These are phyloP conservation scores for Metschnikowia continentalis DNA, from an alignment of 805 yeast species.

Conservation along the genomic window DNA sequence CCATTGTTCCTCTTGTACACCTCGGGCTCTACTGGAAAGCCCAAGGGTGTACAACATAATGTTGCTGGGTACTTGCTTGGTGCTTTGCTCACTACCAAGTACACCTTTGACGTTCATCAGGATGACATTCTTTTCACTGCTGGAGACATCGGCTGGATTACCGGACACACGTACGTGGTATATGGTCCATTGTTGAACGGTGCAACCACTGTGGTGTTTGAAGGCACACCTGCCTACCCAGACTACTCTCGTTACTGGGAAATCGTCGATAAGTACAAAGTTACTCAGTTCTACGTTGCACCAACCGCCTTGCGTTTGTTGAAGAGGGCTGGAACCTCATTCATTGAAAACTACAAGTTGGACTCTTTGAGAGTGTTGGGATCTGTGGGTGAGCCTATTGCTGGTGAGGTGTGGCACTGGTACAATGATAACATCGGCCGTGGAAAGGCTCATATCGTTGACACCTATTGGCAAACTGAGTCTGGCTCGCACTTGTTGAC, in stretches of 20 bases:
- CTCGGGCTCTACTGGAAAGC: constrained; percentile 97
- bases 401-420: constrained; percentile 99
- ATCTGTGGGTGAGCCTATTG: constrained; percentile 98
- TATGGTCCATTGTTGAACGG: constrained; percentile 89
- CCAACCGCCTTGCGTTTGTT: constrained; percentile 96
- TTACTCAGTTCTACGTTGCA: constrained; percentile 95
- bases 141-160: constrained; percentile 99
- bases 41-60: constrained; percentile 95
- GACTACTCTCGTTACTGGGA: constrained; percentile 95
- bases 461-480: constrained; percentile 99
- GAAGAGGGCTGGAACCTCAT: constrained; percentile 82
- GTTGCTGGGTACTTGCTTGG: constrained; percentile 95
- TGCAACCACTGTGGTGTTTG: constrained; percentile 88
- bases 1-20: constrained; percentile 94
- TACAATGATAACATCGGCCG: constrained; percentile 90
- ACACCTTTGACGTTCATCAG: constrained; percentile 88
- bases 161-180: constrained; percentile 94
- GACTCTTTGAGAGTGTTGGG: constrained; percentile 89
- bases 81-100: constrained; percentile 86
- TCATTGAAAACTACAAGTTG: constrained; percentile 75
- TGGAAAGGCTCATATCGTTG: constrained; percentile 82
- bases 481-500: constrained; percentile 94
- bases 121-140: constrained; percentile 91
- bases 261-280: constrained; percentile 85
- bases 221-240: constrained; percentile 97